phyloP scores from a whole-genome alignment of 2,329 filamentous ascomycete species.

The Aspergillus floridensis region DNA sequence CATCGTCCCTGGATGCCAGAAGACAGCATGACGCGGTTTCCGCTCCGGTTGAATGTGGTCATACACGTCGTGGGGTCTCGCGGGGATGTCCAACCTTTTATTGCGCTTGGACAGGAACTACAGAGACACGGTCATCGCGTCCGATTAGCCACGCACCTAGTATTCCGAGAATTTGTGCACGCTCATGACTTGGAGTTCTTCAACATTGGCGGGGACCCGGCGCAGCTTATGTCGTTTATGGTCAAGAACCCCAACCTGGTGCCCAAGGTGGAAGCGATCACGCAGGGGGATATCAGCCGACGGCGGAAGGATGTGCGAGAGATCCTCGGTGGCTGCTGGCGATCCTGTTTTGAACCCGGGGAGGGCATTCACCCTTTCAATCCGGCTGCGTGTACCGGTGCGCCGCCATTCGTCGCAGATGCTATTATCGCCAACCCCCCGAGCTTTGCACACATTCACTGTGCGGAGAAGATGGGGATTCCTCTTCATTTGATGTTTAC shows the following conservation, averaged over 20 bases:
- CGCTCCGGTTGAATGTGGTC: slow-evolving; percentile 55
- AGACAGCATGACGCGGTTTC: not conserved
- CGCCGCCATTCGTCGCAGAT: slow-evolving; percentile 71
- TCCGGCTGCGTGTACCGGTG: slow-evolving; percentile 48
- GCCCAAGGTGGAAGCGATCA: slow-evolving; percentile 73
- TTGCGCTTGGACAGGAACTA: slow-evolving; percentile 65
- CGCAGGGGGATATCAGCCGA: slow-evolving; percentile 72
- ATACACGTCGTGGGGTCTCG: slow-evolving; percentile 72
- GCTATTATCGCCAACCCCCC: slow-evolving; percentile 79
- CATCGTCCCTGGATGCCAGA: not conserved
- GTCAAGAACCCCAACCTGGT: slow-evolving; percentile 83
- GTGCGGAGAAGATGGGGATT: slow-evolving; percentile 72
- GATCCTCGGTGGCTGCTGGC: slow-evolving; percentile 77
- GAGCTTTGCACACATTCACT: slow-evolving; percentile 72
- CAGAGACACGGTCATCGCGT: slow-evolving; percentile 68
- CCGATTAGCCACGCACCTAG: slow-evolving; percentile 68
- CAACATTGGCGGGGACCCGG: slow-evolving; percentile 69
- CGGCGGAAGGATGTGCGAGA: slow-evolving; percentile 70
- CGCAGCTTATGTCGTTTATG: slow-evolving; percentile 81
- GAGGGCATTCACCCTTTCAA: slow-evolving; percentile 57
- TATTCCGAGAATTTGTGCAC: slow-evolving; percentile 66
- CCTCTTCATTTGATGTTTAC: slow-evolving; percentile 85
- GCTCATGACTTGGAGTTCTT: slow-evolving; percentile 73
- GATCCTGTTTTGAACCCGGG: slow-evolving; percentile 75
- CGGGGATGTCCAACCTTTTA: slow-evolving; percentile 73